phyloP scores from a whole-genome alignment of 1,139 yeast genomes.

The Debaryomyces psychrophilus region DNA sequence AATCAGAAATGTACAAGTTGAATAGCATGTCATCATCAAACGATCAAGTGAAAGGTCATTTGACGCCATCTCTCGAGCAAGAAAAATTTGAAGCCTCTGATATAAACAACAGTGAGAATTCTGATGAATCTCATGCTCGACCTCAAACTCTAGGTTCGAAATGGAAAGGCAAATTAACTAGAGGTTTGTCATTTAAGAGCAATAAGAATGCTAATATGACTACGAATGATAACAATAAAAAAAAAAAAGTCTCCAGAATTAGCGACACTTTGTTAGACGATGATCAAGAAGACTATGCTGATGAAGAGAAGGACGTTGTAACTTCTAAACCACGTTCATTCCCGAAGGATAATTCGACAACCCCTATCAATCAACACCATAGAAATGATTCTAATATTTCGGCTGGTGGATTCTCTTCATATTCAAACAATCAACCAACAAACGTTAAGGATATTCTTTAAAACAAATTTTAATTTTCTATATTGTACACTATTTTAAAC shows the following conservation, averaged over 20 bases:
- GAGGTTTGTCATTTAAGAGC: slow-evolving; percentile 30
- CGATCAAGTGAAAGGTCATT: slow-evolving; percentile 14
- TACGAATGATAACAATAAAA: slow-evolving; percentile 14
- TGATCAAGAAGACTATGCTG: slow-evolving; percentile 15
- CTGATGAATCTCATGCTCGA: slow-evolving; percentile 1
- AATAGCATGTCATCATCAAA: slow-evolving; percentile 32
- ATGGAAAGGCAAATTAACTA: slow-evolving; percentile 21
- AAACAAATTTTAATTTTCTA: slow-evolving; percentile 6
- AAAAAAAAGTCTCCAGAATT: slow-evolving; percentile 30
- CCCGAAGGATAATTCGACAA: slow-evolving; percentile 19
- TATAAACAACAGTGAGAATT: slow-evolving; percentile 6
- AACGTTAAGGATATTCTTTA: slow-evolving; percentile 33
- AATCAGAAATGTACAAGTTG: slow-evolving; percentile 59
- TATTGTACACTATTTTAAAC: slow-evolving; percentile 9
- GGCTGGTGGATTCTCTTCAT: slow-evolving; percentile 23
- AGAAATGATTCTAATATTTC: slow-evolving; percentile 35
- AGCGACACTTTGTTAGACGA: slow-evolving; percentile 35
- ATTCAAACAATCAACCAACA: slow-evolving; percentile 33
- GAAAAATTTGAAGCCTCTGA: slow-evolving; percentile 11
- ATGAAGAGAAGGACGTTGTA: slow-evolving; percentile 16
- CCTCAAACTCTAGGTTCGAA: slow-evolving; percentile 23
- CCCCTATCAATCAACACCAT: slow-evolving; percentile 27
- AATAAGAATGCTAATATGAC: slow-evolving; percentile 16
- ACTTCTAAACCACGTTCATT: slow-evolving; percentile 17
- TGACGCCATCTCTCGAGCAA: slow-evolving; percentile 9